Conservation (phyloP, 2,329 filamentous ascomycete species). For the Epichloe scottii region DNA sequence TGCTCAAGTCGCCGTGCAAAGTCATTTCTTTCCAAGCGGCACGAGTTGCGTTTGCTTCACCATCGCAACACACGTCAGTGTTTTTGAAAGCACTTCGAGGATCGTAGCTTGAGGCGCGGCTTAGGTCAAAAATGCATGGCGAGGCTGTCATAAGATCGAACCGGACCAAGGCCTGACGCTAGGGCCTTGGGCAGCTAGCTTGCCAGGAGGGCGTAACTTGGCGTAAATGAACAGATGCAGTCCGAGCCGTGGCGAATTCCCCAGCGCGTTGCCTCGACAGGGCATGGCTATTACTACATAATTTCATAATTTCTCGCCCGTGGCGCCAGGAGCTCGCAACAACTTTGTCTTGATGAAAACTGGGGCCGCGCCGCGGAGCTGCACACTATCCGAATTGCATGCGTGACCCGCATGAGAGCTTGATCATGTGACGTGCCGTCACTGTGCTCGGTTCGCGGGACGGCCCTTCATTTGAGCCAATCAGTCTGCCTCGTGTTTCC, state of each 20-base stretch:
- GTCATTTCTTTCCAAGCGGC: no score
- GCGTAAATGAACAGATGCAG: neutral
- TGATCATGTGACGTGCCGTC: constrained; percentile 21
- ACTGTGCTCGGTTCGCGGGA: constrained; percentile 26
- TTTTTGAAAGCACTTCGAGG: no score
- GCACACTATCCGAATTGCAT: constrained; percentile 20
- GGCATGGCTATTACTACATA: neutral
- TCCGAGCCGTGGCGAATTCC: neutral
- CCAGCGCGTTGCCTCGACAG: neutral
- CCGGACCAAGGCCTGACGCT: neutral
- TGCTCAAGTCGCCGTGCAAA: no score
- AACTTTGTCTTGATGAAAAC: constrained; percentile 11
- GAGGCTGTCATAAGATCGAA: neutral
- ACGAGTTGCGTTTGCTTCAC: no score
- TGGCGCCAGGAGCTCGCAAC: neutral
- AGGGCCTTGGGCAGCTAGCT: no score
- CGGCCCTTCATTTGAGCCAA: constrained; percentile 20
- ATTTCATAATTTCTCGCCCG: neutral
- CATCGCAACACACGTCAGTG: no score
- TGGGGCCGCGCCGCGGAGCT: constrained; percentile 18
- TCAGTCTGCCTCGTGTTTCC: constrained; percentile 7
- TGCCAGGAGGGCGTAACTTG: neutral
- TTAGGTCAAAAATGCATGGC: neutral
- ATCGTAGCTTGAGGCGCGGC: no score
- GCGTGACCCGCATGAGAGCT: constrained; percentile 21